phyloP scores from a whole-genome alignment of 2,329 filamentous ascomycete species.

The Aspergillus felis region DNA sequence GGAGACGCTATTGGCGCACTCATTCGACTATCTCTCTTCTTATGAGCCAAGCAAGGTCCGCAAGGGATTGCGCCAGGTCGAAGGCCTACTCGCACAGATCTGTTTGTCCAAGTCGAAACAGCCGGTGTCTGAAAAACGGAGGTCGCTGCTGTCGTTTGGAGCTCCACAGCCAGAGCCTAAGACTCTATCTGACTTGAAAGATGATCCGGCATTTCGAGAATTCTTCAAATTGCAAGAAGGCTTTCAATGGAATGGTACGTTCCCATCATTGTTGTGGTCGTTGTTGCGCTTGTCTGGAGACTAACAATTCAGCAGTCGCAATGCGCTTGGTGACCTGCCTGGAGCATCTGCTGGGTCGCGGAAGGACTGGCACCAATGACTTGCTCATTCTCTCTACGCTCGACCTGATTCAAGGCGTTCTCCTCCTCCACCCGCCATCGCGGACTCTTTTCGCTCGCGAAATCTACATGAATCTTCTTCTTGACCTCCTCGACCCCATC shows the following conservation, averaged over 20 bases:
- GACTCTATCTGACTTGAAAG: slow-evolving; percentile 64
- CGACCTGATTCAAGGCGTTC: slow-evolving; percentile 80
- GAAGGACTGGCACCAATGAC: slow-evolving; percentile 77
- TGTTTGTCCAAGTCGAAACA: slow-evolving; percentile 63
- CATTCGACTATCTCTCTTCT: slow-evolving; percentile 94
- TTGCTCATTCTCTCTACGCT: slow-evolving; percentile 82
- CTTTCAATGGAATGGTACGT: slow-evolving; percentile 86
- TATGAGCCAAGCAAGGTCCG: slow-evolving; percentile 85
- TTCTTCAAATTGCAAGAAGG: slow-evolving; percentile 97
- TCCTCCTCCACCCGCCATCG: slow-evolving; percentile 86
- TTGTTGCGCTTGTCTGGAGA: not conserved
- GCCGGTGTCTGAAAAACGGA: slow-evolving; percentile 38
- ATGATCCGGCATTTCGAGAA: slow-evolving; percentile 86
- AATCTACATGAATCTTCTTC: slow-evolving; percentile 92
- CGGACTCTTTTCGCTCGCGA: slow-evolving; percentile 82
- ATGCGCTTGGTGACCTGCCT: slow-evolving; percentile 80
- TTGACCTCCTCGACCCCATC: slow-evolving; percentile 87
- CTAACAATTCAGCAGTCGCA: slow-evolving; percentile 55
- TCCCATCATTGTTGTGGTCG: not conserved
- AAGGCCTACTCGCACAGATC: slow-evolving; percentile 89
- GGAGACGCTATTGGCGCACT: slow-evolving; percentile 87
- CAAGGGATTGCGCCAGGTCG: slow-evolving; percentile 90
- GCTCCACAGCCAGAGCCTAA: slow-evolving; percentile 50
- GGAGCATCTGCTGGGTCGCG: slow-evolving; percentile 79
- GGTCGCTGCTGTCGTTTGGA: slow-evolving; percentile 39